phyloP scores from a whole-genome alignment of 2,329 filamentous ascomycete genomes.

The Colletotrichum theobromicola region DNA sequence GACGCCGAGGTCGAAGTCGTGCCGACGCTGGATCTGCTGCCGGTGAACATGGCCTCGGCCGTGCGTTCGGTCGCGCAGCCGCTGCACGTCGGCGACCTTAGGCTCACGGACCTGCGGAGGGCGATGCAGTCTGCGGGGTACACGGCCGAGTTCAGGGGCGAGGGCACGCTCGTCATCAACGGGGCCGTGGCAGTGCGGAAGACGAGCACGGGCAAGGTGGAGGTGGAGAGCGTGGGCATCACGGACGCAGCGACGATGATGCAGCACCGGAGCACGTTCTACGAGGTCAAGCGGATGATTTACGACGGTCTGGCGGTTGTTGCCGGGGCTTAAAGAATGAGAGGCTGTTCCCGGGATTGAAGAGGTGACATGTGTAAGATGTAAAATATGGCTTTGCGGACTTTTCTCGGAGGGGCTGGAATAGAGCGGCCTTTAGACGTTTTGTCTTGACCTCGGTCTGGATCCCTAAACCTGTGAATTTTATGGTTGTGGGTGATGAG shows the following conservation, averaged over 20 bases:
- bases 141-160: constrained; percentile 89
- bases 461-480: too few relatives aligned
- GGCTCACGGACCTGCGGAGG: constrained; percentile 85
- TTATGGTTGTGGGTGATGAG: not conserved
- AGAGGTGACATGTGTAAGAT: not conserved
- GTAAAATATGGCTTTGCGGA: not conserved
- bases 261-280: constrained; percentile 71
- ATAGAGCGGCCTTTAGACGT: not conserved
- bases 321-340: constrained; percentile 41
- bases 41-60: constrained; percentile 68
- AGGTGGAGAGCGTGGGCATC: constrained; percentile 78
- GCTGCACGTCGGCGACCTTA: constrained; percentile 91
- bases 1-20: constrained; percentile 30
- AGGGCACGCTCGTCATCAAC: constrained; percentile 90
- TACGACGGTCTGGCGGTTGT: constrained; percentile 95
- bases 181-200: constrained; percentile 88
- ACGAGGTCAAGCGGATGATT: constrained; percentile 87
- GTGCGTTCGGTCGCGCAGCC: constrained; percentile 82
- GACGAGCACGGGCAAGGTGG: constrained; percentile 83
- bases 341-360: not conserved
- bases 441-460: not conserved
- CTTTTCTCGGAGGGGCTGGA: not conserved
- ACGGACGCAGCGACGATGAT: constrained; percentile 43
- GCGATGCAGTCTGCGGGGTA: constrained; percentile 84
- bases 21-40: constrained; percentile 60